These are phyloP conservation scores for Pleurotus pulmonarius DNA, from an alignment of 768 basidiomycete genomes.

Conservation along the genomic window DNA sequence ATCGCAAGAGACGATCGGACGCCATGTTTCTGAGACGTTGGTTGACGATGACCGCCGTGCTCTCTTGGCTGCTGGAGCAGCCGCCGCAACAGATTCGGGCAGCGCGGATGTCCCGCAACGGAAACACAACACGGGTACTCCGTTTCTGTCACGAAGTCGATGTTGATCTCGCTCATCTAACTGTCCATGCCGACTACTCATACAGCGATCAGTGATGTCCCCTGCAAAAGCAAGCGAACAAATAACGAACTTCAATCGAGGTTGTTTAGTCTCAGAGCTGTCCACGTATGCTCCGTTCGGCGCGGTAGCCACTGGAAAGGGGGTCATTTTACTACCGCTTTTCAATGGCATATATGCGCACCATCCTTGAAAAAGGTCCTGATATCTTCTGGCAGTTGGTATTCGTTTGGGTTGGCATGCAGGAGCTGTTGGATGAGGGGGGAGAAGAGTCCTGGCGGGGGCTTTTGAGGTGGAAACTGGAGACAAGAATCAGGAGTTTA, in stretches of 20 bases:
- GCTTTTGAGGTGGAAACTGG: slow-evolving; percentile 68
- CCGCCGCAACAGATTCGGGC: slow-evolving; percentile 47
- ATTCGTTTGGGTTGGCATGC: slow-evolving; percentile 71
- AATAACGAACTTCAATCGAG: slow-evolving; percentile 74
- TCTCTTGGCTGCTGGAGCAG: slow-evolving; percentile 51
- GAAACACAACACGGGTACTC: slow-evolving; percentile 84
- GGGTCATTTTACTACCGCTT: slow-evolving; percentile 13
- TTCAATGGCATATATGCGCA: slow-evolving; percentile 31
- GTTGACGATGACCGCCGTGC: slow-evolving; percentile 45
- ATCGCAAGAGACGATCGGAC: slow-evolving; percentile 88
- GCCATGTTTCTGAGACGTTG: slow-evolving; percentile 52
- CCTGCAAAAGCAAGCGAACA: slow-evolving; percentile 11
- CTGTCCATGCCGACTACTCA: slow-evolving; percentile 72
- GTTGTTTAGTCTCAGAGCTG: slow-evolving; percentile 68
- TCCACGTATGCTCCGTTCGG: slow-evolving; percentile 84
- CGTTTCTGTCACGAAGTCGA: slow-evolving; percentile 82
- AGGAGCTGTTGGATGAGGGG: slow-evolving; percentile 71
- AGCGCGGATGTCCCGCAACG: slow-evolving; percentile 82
- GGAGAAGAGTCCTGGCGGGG: slow-evolving; percentile 62
- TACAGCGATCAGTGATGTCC: background rate
- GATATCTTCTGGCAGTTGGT: slow-evolving; percentile 83
- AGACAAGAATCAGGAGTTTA: slow-evolving; percentile 12
- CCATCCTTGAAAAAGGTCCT: slow-evolving; percentile 84
- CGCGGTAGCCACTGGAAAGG: slow-evolving; percentile 64
- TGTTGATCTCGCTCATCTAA: slow-evolving; percentile 89